phyloP scores from a whole-genome alignment of 495 filamentous ascomycete genomes.

The Durotheca rogersii region DNA sequence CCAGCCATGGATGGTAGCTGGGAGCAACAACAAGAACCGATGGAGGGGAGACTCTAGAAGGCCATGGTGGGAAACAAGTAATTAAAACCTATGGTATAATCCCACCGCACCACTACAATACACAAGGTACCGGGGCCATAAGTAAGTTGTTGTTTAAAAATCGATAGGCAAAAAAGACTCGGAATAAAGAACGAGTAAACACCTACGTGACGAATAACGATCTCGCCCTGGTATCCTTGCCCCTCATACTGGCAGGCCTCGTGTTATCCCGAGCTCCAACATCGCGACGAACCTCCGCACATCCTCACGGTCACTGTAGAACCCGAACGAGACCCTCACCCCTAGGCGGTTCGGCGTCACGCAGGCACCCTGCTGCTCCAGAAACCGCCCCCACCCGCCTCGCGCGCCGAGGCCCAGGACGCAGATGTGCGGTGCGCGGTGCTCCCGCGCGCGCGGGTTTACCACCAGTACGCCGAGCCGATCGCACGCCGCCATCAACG shows the following conservation, averaged over 20 bases:
- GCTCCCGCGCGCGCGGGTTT: constrained; percentile 7
- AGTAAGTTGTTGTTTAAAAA: too few relatives aligned
- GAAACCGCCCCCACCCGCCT: too few relatives aligned
- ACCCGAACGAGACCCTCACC: constrained; percentile 26
- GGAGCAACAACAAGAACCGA: too few relatives aligned
- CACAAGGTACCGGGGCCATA: too few relatives aligned
- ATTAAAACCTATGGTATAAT: too few relatives aligned
- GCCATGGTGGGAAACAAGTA: too few relatives aligned
- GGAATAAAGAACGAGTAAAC: too few relatives aligned
- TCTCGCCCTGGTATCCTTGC: not conserved
- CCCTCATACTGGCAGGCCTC: not conserved
- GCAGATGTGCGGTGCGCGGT: constrained; percentile 27
- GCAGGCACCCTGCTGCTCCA: constrained; percentile 10
- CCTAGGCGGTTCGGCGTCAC: constrained; percentile 25
- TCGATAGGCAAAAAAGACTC: too few relatives aligned
- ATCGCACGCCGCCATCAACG: constrained; percentile 11
- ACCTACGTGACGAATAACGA: too few relatives aligned
- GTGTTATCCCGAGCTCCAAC: constrained; percentile 7
- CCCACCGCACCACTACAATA: too few relatives aligned
- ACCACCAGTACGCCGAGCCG: constrained; percentile 15
- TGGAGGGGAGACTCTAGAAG: too few relatives aligned
- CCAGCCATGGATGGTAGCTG: too few relatives aligned
- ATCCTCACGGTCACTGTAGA: constrained; percentile 25
- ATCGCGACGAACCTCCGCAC: constrained; percentile 19
- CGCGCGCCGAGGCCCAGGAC: constrained; percentile 16